phyloP scores from a whole-genome alignment of 2,329 filamentous ascomycete species.

The Rutstroemia sp. region DNA sequence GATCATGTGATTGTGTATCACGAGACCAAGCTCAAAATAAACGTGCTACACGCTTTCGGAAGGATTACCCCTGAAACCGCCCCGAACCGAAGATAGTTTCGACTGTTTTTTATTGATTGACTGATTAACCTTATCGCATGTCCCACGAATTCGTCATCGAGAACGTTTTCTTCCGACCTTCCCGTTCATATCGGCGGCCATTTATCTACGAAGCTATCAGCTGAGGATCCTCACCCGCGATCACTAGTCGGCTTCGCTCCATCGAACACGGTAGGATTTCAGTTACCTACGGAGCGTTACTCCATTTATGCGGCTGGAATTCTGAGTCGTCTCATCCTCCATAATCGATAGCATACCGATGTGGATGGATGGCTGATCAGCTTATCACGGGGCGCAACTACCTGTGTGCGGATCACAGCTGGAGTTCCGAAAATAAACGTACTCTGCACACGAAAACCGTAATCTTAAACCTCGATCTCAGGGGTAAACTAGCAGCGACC shows the following conservation, averaged over 20 bases:
- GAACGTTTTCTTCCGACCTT: background rate
- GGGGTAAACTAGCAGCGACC: constrained; percentile 7
- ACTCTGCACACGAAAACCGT: background rate
- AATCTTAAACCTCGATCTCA: constrained; percentile 12
- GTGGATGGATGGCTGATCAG: background rate
- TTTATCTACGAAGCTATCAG: background rate
- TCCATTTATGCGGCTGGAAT: background rate
- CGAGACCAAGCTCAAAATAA: too few species aligned
- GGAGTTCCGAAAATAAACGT: background rate
- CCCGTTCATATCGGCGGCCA: background rate
- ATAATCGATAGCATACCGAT: background rate
- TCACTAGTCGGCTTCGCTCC: too few species aligned
- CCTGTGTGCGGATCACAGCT: background rate
- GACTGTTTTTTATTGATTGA: background rate
- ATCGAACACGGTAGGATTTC: background rate
- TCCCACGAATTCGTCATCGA: constrained; percentile 7
- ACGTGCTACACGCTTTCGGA: background rate
- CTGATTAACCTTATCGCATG: constrained; percentile 6
- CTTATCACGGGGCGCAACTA: background rate
- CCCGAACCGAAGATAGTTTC: background rate
- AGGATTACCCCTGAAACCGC: constrained; percentile 6
- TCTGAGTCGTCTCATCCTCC: background rate
- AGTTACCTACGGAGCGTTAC: background rate
- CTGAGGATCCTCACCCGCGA: background rate
- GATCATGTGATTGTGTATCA: too few species aligned